Evolutionary conservation across 2,329 filamentous ascomycete species (phyloP).

Genomic region (Penicillium rolfsii): DNA sequence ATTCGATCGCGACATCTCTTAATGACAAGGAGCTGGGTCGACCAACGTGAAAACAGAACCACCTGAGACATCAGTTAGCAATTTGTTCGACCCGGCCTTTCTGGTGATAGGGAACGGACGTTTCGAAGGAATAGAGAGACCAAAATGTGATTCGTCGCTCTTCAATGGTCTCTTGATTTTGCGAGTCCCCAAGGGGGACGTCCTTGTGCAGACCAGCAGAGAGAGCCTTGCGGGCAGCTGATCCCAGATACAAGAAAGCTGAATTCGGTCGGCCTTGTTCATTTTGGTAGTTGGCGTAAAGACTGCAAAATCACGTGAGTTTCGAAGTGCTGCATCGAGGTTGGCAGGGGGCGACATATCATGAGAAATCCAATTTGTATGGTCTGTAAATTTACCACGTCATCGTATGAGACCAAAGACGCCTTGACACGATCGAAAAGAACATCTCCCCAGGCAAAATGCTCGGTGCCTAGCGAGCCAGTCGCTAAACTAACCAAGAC

Average conservation of each 20-base stretch:
- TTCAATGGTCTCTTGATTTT: slow-evolving; percentile 40
- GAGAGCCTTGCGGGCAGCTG: slow-evolving; percentile 48
- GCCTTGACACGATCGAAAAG: slow-evolving; percentile 51
- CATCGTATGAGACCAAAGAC: slow-evolving; percentile 43
- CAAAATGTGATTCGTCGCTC: slow-evolving; percentile 46
- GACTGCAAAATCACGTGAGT: slow-evolving; percentile 17
- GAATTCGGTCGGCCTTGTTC: slow-evolving; percentile 52
- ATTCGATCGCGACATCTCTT: slow-evolving; percentile 43
- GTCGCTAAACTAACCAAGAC: slow-evolving; percentile 45
- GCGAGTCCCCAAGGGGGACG: slow-evolving; percentile 35
- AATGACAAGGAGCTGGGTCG: slow-evolving; percentile 47
- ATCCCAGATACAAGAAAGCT: slow-evolving; percentile 47
- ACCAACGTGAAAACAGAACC: slow-evolving; percentile 50
- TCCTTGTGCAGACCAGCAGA: slow-evolving; percentile 52
- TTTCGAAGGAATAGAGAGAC: slow-evolving; percentile 51
- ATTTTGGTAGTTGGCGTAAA: slow-evolving; percentile 49
- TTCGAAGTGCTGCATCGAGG: neutral
- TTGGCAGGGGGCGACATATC: slow-evolving; percentile 44
- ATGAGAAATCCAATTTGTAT: slow-evolving; percentile 51
- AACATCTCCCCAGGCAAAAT: slow-evolving; percentile 47
- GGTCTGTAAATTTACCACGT: slow-evolving; percentile 51
- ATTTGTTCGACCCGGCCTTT: neutral
- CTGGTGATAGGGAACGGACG: slow-evolving; percentile 32
- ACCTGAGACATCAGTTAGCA: slow-evolving; percentile 33
- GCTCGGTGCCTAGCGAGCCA: slow-evolving; percentile 45